phyloP scores from a whole-genome alignment of 73 alveolate genomes.

The Urostyla sp. region DNA sequence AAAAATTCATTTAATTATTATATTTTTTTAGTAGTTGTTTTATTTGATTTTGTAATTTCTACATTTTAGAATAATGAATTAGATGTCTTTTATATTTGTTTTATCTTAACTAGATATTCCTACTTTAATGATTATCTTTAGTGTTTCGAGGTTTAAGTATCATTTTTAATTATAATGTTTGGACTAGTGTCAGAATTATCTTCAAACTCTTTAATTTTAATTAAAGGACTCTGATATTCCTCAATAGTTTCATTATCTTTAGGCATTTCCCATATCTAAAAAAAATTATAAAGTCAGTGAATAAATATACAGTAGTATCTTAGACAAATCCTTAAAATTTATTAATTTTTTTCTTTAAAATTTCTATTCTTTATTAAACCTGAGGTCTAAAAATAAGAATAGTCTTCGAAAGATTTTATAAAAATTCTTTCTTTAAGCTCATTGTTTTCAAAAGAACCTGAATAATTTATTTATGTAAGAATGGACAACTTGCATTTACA shows the following conservation, averaged over 20 bases:
- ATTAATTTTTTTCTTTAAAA: neutral
- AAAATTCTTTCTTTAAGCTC: conserved; percentile 2
- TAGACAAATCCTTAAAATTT: neutral
- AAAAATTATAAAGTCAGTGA: neutral
- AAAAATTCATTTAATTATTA: too few species aligned
- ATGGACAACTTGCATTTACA: neutral
- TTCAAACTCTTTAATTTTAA: too few species aligned
- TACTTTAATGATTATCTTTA: too few species aligned
- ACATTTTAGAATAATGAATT: neutral
- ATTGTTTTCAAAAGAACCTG: conserved; percentile 9
- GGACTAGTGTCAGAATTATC: too few species aligned
- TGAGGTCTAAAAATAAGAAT: neutral
- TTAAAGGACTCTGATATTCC: neutral
- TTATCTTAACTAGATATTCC: too few species aligned
- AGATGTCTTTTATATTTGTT: too few species aligned
- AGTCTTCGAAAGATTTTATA: conserved; percentile 15
- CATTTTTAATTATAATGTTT: too few species aligned
- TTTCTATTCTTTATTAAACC: conserved; percentile 5
- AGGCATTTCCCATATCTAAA: conserved; percentile 44
- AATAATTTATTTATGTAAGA: neutral
- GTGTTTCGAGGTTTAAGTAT: too few species aligned
- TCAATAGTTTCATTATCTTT: neutral
- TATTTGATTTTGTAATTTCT: too few species aligned
- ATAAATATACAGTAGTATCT: conserved; percentile 23
- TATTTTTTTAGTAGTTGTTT: too few species aligned